Percentiles rank a stretch among this genome's conserved stretches.
Evolutionary conservation across 257 asterid genomes (phyloP).

Genomic region (Jacaranda mimosifolia): DNA sequence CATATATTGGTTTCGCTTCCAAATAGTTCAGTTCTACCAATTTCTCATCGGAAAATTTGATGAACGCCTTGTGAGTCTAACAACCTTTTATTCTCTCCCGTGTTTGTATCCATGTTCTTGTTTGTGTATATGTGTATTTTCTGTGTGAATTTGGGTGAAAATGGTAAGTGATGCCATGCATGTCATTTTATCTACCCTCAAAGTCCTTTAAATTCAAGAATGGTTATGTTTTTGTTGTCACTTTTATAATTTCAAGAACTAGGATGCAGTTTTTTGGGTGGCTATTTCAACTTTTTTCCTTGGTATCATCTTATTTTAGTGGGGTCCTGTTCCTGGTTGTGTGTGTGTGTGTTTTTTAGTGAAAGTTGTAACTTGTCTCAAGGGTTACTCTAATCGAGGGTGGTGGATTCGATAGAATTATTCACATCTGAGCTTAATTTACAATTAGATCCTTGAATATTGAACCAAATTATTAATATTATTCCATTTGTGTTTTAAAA

Average conservation of each 20-base stretch:
- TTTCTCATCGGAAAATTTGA: slow-evolving; percentile 40
- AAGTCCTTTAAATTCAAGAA: no score
- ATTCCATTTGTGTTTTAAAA: not conserved
- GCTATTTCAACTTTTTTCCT: not conserved
- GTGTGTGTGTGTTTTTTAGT: no score
- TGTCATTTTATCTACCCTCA: not conserved
- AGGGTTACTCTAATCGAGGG: no score
- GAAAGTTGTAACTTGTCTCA: no score
- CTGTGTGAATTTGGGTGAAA: slow-evolving; percentile 1
- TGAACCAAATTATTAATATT: not conserved
- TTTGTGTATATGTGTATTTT: not conserved
- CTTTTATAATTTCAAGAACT: not conserved
- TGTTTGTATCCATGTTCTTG: no score
- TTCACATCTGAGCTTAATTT: not conserved
- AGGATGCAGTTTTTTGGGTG: not conserved
- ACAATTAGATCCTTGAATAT: not conserved
- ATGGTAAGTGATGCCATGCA: not conserved
- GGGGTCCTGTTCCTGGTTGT: not conserved
- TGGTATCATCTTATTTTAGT: not conserved
- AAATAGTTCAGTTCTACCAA: slow-evolving; percentile 50
- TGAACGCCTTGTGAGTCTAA: slow-evolving; percentile 43
- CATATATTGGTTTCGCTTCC: no score
- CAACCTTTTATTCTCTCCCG: not conserved
- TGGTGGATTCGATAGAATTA: no score
- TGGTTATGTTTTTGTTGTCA: not conserved